Conservation (phyloP, 352 stramenopile species). For the Elongisporangium prolatum region DNA sequence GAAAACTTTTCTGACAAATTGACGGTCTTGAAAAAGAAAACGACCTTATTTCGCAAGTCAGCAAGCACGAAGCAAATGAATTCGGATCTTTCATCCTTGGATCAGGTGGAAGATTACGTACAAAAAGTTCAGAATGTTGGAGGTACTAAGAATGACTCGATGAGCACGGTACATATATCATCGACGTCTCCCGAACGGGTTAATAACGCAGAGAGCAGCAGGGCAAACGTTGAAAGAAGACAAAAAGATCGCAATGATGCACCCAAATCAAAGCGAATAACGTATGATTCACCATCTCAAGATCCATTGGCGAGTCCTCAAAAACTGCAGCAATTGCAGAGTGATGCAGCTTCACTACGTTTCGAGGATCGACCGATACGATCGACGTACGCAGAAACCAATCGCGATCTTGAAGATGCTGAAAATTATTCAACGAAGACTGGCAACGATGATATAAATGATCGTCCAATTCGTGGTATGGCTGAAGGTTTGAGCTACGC, state of each 20-base stretch:
- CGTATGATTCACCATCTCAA: background rate
- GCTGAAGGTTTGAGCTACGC: background rate
- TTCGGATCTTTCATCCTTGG: background rate
- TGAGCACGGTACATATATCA: background rate
- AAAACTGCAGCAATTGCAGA: slow-evolving; percentile 39
- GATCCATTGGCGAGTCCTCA: slow-evolving; percentile 25
- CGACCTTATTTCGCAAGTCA: slow-evolving; percentile 36
- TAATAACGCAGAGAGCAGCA: background rate
- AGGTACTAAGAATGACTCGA: background rate
- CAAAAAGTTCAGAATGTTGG: background rate
- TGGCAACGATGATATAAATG: background rate
- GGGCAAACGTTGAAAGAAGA: background rate
- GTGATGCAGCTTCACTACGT: slow-evolving; percentile 4
- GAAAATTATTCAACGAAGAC: background rate
- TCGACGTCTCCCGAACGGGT: background rate
- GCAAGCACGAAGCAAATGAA: slow-evolving; percentile 34
- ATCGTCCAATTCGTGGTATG: slow-evolving; percentile 20
- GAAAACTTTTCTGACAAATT: slow-evolving; percentile 51
- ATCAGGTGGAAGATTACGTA: background rate
- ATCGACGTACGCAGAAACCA: slow-evolving; percentile 15
- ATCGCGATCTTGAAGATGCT: background rate
- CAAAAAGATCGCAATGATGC: background rate
- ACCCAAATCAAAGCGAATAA: background rate
- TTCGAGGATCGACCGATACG: slow-evolving; percentile 28
- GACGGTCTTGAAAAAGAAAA: slow-evolving; percentile 54